Base-by-base conservation (phyloP, 805 yeast genomes). In the Kregervanrija delftensis region DNA sequence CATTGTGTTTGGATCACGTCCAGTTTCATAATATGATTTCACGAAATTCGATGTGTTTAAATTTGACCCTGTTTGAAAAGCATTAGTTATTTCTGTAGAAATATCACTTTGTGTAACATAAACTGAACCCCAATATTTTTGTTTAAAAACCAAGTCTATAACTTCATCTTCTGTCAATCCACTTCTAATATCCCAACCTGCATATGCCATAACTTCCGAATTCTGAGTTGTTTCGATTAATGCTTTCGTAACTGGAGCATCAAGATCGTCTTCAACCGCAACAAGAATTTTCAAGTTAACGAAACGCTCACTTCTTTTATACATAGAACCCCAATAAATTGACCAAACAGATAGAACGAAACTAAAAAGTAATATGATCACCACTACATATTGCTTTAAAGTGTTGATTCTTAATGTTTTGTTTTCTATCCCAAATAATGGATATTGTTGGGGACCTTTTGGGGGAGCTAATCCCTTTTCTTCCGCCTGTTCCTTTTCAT, bases 41-140 rank as follows among this genome's bases (percentile, higher is more conserved):
- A 52, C 59, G 6, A 60, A 39, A 12, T 43, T 39, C 3, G 59
- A 48, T 10, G 59, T 52, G 40, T 57, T 59, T 42, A 69, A 59
- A 6, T 53, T 43, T 6, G 63, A 32, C 1, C 69, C 71, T 12
- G 47, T 44, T 30, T 52, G 48, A n/a, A 80, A 59, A 3, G 79
- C 79, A 15, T 63, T 52, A 22, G 56, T 48, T 16, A 69, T 57
- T 17, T 53, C 53, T 4, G 79, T 68, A 1, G 83, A 77, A 8
- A 49, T 56, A 39, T 54, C 38, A 53, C 76, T 72, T 11, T 69
- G 61, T 15, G 58, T 54, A 32, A 83, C 75, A 49, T 77, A 74
- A 33, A 82, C 63, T 0, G 83, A 74, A 17, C 75, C 72, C 93
- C 91, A 85, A 54, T 71, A 81, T 13, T 72, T 54, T 59, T 80